Conservation (phyloP, 106 monocot species). For the Acorus calamus region DNA sequence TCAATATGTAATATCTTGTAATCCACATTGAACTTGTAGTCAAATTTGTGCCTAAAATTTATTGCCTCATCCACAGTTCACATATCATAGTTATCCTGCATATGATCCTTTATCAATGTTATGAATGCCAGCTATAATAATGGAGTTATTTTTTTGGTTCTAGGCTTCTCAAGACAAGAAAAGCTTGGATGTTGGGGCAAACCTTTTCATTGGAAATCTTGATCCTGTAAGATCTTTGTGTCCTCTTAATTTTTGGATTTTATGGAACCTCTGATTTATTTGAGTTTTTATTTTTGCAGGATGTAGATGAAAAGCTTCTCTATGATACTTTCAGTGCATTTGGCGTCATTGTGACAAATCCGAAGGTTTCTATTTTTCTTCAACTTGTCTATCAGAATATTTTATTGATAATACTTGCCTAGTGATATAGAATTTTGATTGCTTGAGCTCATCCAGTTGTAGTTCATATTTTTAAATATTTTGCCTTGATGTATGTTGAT, state of each 20-base stretch:
- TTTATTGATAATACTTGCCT: background rate
- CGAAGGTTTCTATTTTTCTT: conserved; percentile 44
- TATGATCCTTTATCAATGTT: background rate
- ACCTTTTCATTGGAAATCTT: conserved; percentile 96
- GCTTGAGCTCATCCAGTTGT: background rate
- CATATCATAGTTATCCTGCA: too few species aligned
- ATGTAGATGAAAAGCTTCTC: conserved; percentile 94
- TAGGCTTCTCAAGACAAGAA: conserved; percentile 99
- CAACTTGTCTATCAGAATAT: background rate
- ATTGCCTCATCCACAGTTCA: too few species aligned
- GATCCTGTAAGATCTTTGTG: conserved; percentile 47
- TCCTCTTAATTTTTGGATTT: background rate
- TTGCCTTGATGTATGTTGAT: too few species aligned
- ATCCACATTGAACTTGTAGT: too few species aligned
- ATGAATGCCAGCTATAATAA: background rate
- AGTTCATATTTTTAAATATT: too few species aligned
- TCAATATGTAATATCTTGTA: too few species aligned
- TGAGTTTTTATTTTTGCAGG: conserved; percentile 26
- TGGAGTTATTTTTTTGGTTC: conserved; percentile 1
- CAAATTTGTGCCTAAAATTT: too few species aligned
- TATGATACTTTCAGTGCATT: conserved; percentile 98
- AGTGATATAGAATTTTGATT: background rate
- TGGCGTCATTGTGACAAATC: conserved; percentile 89
- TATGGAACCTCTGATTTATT: too few species aligned
- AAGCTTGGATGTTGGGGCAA: conserved; percentile 96